Evolutionary conservation across 2,329 filamentous ascomycete species (phyloP).

Genomic region (Cercospora sp.): DNA sequence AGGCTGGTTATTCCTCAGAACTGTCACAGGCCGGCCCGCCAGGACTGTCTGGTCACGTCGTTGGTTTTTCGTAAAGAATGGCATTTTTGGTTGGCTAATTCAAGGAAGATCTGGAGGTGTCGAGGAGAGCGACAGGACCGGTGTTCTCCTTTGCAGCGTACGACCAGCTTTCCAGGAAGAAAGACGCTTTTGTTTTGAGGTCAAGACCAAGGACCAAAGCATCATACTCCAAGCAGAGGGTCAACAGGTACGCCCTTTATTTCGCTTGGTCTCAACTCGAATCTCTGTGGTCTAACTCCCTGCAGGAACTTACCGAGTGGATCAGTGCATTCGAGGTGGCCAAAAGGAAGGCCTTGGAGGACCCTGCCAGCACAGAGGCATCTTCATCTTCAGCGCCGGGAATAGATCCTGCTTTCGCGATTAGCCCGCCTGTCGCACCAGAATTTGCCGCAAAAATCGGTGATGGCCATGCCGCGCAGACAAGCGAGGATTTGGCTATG

Average conservation of each 20-base stretch:
- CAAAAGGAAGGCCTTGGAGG: conserved; percentile 88
- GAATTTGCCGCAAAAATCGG: conserved; percentile 83
- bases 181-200: conserved; percentile 93
- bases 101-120: conserved; percentile 82
- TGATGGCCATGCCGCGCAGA: conserved; percentile 61
- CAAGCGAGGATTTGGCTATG: conserved; percentile 65
- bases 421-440: conserved; percentile 81
- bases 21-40: conserved; percentile 81
- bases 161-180: conserved; percentile 91
- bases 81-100: conserved; percentile 92
- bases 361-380: conserved; percentile 55
- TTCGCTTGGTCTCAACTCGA: neutral
- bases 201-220: conserved; percentile 94
- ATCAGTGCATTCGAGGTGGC: conserved; percentile 89
- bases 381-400: conserved; percentile 45
- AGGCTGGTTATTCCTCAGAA: conserved; percentile 86
- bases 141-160: conserved; percentile 88
- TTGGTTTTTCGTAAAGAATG: conserved; percentile 95
- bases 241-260: conserved; percentile 60
- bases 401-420: conserved; percentile 79
- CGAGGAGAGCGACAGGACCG: conserved; percentile 93
- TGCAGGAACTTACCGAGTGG: conserved; percentile 85
- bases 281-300: neutral
- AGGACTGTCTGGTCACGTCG: conserved; percentile 85
- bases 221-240: conserved; percentile 91